phyloP scores from a whole-genome alignment of 331 rosid species.

The Pyrus hybrid region DNA sequence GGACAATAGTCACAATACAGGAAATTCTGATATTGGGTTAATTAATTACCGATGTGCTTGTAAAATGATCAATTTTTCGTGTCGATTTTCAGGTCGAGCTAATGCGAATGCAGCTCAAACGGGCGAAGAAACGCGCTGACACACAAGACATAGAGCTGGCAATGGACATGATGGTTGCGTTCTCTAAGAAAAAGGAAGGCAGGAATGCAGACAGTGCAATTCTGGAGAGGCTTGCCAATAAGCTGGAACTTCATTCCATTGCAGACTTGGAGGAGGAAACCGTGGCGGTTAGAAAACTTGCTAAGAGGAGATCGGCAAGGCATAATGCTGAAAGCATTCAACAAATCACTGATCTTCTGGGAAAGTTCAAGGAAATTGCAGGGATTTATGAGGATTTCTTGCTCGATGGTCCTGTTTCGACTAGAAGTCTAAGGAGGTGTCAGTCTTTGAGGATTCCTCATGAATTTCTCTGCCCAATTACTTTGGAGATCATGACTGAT shows the following conservation, averaged over 20 bases:
- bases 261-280: conserved; percentile 38
- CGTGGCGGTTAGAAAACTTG: conserved; percentile 22
- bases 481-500: conserved; percentile 42
- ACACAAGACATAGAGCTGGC: conserved; percentile 50
- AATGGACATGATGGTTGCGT: conserved; percentile 43
- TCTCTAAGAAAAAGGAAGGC: conserved; percentile 29
- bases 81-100: conserved; percentile 33
- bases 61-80: background rate
- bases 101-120: conserved; percentile 32
- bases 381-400: conserved; percentile 20
- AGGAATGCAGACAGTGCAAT: conserved; percentile 36
- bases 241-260: conserved; percentile 31
- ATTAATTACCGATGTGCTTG: background rate
- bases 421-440: conserved; percentile 15
- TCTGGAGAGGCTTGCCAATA: conserved; percentile 34
- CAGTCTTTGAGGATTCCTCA: conserved; percentile 31
- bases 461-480: conserved; percentile 45
- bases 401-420: conserved; percentile 17
- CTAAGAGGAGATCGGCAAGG: conserved; percentile 12
- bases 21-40: background rate
- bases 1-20: background rate
- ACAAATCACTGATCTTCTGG: conserved; percentile 29
- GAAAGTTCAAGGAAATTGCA: conserved; percentile 23
- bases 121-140: conserved; percentile 30
- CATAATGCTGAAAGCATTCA: conserved; percentile 29